Conservation (phyloP, 306 rosid species). For the Casuarina equisetifolia region DNA sequence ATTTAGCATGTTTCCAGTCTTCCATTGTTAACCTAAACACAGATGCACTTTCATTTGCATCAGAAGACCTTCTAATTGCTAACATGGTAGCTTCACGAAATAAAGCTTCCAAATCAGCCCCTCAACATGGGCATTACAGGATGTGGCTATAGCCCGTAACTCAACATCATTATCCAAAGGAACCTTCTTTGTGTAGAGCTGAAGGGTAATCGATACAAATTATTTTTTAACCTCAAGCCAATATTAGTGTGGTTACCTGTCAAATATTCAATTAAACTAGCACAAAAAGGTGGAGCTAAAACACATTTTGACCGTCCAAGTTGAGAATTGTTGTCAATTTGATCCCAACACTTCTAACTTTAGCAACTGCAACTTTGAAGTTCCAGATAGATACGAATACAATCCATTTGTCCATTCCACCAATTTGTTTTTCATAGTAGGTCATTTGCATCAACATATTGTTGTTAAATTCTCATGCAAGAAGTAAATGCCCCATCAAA, state of each 20-base stretch:
- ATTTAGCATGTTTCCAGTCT: conserved; percentile 80
- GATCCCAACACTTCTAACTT: neutral
- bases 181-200: conserved; percentile 83
- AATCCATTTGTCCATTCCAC: neutral
- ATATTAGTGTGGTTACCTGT: conserved; percentile 10
- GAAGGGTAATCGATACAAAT: conserved; percentile 27
- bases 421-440: neutral
- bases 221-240: conserved; percentile 14
- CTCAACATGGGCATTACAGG: conserved; percentile 85
- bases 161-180: conserved; percentile 57
- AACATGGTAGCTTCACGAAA: conserved; percentile 69
- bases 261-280: conserved; percentile 19
- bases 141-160: conserved; percentile 63
- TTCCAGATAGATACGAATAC: neutral
- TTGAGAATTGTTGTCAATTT: neutral
- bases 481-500: too few species aligned
- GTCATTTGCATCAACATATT: too few species aligned
- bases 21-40: conserved; percentile 46
- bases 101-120: conserved; percentile 89
- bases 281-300: neutral
- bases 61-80: conserved; percentile 53
- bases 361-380: neutral
- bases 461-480: too few species aligned
- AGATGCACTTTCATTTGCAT: conserved; percentile 42
- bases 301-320: neutral